phyloP scores from a whole-genome alignment of 225 moss, liverwort and hornwort species.

The Climacium dendroides region DNA sequence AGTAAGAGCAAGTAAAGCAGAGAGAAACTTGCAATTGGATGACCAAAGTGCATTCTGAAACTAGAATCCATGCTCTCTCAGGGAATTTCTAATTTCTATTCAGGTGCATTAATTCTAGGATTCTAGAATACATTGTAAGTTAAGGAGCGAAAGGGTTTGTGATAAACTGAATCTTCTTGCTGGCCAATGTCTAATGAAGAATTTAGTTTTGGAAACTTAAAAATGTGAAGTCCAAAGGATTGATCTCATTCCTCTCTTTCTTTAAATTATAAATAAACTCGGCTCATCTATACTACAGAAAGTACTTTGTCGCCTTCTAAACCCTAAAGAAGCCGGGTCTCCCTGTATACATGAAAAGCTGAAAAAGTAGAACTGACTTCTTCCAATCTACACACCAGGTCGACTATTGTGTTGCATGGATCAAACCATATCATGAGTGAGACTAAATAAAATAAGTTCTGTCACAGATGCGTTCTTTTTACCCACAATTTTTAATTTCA shows the following conservation, averaged over 20 bases:
- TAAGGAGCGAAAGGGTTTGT: background rate
- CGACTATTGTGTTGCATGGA: background rate
- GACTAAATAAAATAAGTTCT: background rate
- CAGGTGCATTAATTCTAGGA: background rate
- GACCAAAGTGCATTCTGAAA: background rate
- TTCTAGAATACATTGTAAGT: background rate
- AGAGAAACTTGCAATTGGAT: too few relatives aligned
- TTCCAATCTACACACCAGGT: background rate
- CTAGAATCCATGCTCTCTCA: background rate
- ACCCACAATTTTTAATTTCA: background rate
- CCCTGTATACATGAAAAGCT: background rate
- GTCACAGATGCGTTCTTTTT: background rate
- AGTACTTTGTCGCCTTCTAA: background rate
- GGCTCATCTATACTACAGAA: background rate
- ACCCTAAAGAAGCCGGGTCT: background rate
- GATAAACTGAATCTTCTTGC: too few relatives aligned
- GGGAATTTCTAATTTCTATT: background rate
- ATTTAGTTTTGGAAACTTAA: background rate
- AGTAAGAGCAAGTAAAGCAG: too few relatives aligned
- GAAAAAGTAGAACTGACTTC: background rate
- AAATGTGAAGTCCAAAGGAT: background rate
- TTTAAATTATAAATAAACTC: too few relatives aligned
- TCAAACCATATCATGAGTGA: too few relatives aligned
- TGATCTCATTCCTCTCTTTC: background rate
- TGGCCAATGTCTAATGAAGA: background rate